Evolutionary conservation across 306 rosid species (phyloP), one percentile per base, ranked within the genome.

Genomic region (Fragaria iinumae): DNA sequence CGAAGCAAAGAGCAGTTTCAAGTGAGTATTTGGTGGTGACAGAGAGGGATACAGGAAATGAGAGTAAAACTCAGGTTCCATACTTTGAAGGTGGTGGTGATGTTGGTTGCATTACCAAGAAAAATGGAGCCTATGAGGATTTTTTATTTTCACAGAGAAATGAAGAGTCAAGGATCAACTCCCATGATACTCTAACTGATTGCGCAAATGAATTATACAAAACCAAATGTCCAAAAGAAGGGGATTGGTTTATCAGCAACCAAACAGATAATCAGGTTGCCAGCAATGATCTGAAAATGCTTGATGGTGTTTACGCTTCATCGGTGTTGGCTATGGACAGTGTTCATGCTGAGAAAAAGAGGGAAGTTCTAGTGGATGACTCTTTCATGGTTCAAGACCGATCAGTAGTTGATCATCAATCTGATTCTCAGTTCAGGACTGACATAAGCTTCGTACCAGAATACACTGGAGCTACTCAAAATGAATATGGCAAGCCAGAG

Each of bases 361-460:
- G 80, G 75, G 88, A 79, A 72, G 79, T 80, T 47, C 67, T 92
- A 72, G 83, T 77, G 6, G 99, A 95, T 77, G 99, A 95, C 82
- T 95, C 98, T 39, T 92, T 95, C 81, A 95, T 95, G 97, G 90
- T 95, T 86, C 91, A 79, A 75, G 76, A 82, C 86, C 92, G 86
- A 74, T 62, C 86, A 43, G 49, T 80, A 11, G 87, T 83, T 67
- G 83, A 89, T 82, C 92, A 89, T 80, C 92, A 84, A 48, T 81
- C 83, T 53, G 86, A 88, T 67, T 86, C 89, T 79, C 89, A 71
- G 72, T 77, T 89, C 65, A 88, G 81, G 48, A 86, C 87, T n/a
- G 86, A 84, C 72, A 73, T 90, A 62, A 87, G 90, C 82, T 60
- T 87, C 69, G 89, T 82, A 43, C 85, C 92, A 20, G 97, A 92